Conservation (phyloP, 2,329 filamentous ascomycete species). For the Fusarium palustre region DNA sequence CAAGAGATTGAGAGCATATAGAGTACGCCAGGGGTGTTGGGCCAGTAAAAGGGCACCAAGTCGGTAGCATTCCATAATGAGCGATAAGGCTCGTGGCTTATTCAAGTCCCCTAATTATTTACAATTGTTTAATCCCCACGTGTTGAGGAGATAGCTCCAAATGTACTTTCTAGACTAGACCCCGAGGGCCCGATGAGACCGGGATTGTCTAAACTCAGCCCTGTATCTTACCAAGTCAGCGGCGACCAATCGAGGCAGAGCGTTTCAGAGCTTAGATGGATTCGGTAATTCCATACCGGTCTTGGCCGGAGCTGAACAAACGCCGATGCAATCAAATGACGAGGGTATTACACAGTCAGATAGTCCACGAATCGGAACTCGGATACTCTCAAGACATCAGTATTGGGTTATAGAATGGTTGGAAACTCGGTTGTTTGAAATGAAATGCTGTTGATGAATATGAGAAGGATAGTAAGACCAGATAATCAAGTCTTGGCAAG, state of each 20-base stretch:
- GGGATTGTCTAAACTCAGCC: constrained; percentile 27
- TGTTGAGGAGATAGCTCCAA: not conserved
- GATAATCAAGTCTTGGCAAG: not conserved
- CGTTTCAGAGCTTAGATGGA: not conserved
- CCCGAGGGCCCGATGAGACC: not conserved
- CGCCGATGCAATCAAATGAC: not conserved
- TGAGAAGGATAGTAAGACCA: not conserved
- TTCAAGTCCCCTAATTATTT: not conserved
- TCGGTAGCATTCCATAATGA: not conserved
- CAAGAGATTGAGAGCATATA: constrained; percentile 62
- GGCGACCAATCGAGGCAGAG: constrained; percentile 1
- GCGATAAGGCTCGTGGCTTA: not conserved
- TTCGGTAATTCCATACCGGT: constrained; percentile 3
- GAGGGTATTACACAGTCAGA: not conserved
- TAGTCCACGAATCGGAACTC: not conserved
- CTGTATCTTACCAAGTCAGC: constrained; percentile 4
- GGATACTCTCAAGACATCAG: not conserved
- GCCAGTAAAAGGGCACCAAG: constrained; percentile 5
- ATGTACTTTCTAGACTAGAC: not conserved
- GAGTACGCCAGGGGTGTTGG: constrained; percentile 34
- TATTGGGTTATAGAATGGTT: not conserved
- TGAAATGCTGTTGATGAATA: not conserved
- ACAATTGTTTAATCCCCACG: not conserved
- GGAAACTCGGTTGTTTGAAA: not conserved
- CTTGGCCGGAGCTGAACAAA: constrained; percentile 5